Percentiles rank a stretch among this genome's conserved stretches.
phyloP scores from a whole-genome alignment of 371 early-diverging fungal genomes.

The Conidiobolus incongruus region DNA sequence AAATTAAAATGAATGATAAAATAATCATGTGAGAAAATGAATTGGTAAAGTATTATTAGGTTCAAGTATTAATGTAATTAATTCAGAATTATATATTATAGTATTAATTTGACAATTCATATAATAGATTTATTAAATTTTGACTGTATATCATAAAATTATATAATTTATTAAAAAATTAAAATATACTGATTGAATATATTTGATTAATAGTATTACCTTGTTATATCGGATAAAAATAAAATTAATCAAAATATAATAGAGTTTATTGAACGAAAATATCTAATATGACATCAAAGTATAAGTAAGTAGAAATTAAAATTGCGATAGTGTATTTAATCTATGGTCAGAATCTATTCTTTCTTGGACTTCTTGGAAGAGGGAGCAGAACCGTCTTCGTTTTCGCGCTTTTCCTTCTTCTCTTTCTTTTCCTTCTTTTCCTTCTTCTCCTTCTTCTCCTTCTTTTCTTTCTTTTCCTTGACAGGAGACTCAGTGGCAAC shows the following conservation, averaged over 20 bases:
- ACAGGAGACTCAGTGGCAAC: neutral
- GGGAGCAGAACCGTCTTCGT: too few relatives aligned
- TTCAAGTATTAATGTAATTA: too few relatives aligned
- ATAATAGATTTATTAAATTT: neutral
- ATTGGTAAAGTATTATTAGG: too few relatives aligned
- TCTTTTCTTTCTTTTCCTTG: slow-evolving; percentile 3
- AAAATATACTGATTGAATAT: neutral
- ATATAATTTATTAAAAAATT: neutral
- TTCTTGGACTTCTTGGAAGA: slow-evolving; percentile 2
- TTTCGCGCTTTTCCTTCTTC: slow-evolving; percentile 2
- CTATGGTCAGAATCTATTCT: neutral
- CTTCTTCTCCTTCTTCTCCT: slow-evolving; percentile 3
- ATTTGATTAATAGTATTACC: too few relatives aligned
- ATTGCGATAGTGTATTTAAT: neutral
- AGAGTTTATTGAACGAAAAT: neutral
- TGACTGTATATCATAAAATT: neutral
- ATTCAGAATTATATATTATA: neutral
- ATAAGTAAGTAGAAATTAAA: neutral
- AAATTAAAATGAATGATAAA: too few relatives aligned
- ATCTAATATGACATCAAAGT: neutral
- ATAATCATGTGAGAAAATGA: too few relatives aligned
- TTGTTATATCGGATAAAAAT: neutral
- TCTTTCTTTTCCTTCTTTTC: slow-evolving; percentile 4
- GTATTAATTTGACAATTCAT: neutral
- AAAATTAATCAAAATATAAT: neutral